A percentile compares a stretch with the other conserved stretches of the same genome.
Conservation (phyloP, 2,329 filamentous ascomycete species). For the Lecanoromycetidae sp. region DNA sequence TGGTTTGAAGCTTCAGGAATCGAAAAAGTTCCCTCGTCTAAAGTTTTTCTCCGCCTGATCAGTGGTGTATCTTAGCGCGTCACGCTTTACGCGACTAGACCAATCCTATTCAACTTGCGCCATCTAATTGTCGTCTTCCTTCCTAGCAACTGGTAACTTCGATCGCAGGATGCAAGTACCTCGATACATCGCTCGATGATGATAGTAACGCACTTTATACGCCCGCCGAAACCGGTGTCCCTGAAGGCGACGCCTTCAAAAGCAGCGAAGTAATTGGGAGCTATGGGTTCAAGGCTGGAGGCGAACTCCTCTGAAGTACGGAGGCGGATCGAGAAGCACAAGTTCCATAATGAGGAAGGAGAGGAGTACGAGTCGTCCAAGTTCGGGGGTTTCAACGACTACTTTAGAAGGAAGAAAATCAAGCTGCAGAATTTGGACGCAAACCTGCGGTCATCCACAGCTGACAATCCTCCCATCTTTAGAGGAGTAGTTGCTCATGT, state of each 20-base stretch:
- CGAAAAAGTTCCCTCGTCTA: background rate
- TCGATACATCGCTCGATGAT: background rate
- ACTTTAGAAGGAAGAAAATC: conserved; percentile 90
- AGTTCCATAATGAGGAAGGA: conserved; percentile 67
- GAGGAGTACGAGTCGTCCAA: conserved; percentile 82
- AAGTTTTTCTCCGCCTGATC: conserved; percentile 1
- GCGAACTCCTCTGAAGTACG: conserved; percentile 47
- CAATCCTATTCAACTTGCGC: no score
- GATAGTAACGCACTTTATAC: background rate
- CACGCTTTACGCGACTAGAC: background rate
- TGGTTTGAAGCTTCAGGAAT: background rate
- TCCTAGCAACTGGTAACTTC: no score
- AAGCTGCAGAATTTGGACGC: conserved; percentile 92
- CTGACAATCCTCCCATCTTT: conserved; percentile 72
- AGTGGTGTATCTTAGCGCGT: conserved; percentile 8
- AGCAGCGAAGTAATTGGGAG: background rate
- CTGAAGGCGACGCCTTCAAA: background rate
- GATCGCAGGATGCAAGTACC: no score
- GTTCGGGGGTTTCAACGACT: conserved; percentile 83
- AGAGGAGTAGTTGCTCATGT: conserved; percentile 82
- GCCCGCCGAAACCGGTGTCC: background rate
- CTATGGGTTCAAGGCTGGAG: conserved; percentile 48
- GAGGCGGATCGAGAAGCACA: conserved; percentile 50
- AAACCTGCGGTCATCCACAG: conserved; percentile 57
- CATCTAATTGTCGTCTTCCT: no score